phyloP scores from a whole-genome alignment of 2,329 filamentous ascomycete species.

The Sarocladiaceae sp. region DNA sequence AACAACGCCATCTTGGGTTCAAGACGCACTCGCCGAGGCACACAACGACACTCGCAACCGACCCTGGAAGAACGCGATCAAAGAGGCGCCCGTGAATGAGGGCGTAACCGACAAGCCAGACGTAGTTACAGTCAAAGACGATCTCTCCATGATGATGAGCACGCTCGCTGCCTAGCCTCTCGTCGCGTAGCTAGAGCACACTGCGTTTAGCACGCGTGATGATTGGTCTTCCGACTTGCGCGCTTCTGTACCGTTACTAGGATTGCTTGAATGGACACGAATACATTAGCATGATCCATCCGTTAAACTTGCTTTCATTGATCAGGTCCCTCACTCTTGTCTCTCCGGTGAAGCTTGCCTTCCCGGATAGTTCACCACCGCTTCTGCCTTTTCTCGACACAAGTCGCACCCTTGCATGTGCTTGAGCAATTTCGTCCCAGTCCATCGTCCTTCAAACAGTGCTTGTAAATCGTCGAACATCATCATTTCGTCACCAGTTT shows the following conservation, averaged over 20 bases:
- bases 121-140: not conserved
- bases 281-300: too few species aligned
- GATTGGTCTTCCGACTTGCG: too few species aligned
- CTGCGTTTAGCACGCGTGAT: too few species aligned
- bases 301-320: too few species aligned
- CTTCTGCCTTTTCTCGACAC: not conserved
- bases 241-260: too few species aligned
- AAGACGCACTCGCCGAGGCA: not conserved
- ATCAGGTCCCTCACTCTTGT: not conserved
- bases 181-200: not conserved
- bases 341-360: not conserved
- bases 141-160: not conserved
- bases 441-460: slow-evolving; percentile 1
- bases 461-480: slow-evolving; percentile 3
- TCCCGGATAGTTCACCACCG: not conserved
- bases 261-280: too few species aligned
- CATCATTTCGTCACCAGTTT: not conserved
- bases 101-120: not conserved
- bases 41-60: not conserved
- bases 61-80: not conserved
- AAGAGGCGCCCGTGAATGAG: not conserved
- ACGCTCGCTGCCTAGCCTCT: not conserved
- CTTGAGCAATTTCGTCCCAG: slow-evolving; percentile 3
- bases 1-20: not conserved
- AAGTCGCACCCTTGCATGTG: not conserved